These are phyloP conservation scores for barrel medic (Medicago truncatula) DNA, from an alignment of 306 rosid genomes.

Conservation along the genomic window DNA sequence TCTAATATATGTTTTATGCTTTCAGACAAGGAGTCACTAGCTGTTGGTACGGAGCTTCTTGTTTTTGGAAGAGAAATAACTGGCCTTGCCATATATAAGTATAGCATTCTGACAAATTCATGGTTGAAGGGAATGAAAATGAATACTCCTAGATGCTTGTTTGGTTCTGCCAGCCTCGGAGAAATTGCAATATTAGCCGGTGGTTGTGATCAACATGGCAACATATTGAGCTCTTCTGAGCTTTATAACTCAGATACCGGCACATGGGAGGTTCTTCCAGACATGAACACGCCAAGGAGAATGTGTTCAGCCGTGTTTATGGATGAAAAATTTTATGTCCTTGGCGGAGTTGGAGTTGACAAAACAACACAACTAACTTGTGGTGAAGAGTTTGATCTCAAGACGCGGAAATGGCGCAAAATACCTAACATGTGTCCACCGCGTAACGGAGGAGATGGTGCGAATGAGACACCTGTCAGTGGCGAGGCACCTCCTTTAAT, in stretches of 20 bases:
- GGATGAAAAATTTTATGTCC: constrained; percentile 67
- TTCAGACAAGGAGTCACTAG: constrained; percentile 81
- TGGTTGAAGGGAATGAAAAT: constrained; percentile 65
- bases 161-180: constrained; percentile 75
- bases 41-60: constrained; percentile 81
- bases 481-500: constrained; percentile 82
- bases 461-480: constrained; percentile 32
- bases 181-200: constrained; percentile 78
- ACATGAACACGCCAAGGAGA: constrained; percentile 69
- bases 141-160: constrained; percentile 74
- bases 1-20: constrained; percentile 65
- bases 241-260: constrained; percentile 70
- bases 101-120: constrained; percentile 65
- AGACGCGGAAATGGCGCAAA: constrained; percentile 62
- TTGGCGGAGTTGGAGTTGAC: constrained; percentile 68
- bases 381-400: constrained; percentile 72
- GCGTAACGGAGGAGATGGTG: constrained; percentile 45
- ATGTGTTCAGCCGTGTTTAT: constrained; percentile 73
- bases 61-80: constrained; percentile 72
- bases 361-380: constrained; percentile 46
- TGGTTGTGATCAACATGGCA: constrained; percentile 66
- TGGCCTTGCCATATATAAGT: constrained; percentile 57
- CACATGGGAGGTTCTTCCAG: constrained; percentile 68
- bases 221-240: constrained; percentile 66
- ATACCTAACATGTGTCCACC: constrained; percentile 71